These are phyloP conservation scores for Akanthomyces uredinophilus DNA, from an alignment of 2,329 filamentous ascomycete species.

Conservation along the genomic window DNA sequence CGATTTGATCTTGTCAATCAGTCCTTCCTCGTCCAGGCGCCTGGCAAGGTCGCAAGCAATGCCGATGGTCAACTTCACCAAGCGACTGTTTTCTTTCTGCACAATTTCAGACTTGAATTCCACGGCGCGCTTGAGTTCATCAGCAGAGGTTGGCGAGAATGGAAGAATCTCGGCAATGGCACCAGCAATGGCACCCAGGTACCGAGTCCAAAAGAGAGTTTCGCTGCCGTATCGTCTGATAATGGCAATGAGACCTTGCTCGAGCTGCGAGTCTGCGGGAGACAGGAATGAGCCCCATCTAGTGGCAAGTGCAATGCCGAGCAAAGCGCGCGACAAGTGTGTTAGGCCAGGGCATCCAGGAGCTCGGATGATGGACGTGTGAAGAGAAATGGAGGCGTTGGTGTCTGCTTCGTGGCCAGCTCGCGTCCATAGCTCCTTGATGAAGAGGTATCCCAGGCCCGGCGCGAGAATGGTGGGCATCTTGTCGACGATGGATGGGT, in stretches of 20 bases:
- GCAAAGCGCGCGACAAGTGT: conserved; percentile 64
- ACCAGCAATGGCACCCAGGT: conserved; percentile 44
- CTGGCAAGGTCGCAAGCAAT: conserved; percentile 26
- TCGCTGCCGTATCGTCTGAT: conserved; percentile 33
- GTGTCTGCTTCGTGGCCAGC: conserved; percentile 43
- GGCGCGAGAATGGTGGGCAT: conserved; percentile 39
- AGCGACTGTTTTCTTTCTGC: conserved; percentile 27
- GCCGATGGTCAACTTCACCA: conserved; percentile 32
- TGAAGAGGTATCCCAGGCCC: conserved; percentile 41
- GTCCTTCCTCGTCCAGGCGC: conserved; percentile 29
- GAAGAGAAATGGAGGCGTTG: conserved; percentile 65
- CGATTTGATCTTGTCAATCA: conserved; percentile 30
- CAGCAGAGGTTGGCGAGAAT: conserved; percentile 32
- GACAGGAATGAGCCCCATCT: conserved; percentile 64
- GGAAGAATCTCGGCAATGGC: conserved; percentile 40
- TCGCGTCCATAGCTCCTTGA: conserved; percentile 46
- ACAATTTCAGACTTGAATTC: conserved; percentile 28
- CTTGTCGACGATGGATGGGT: conserved; percentile 28
- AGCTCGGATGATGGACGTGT: conserved; percentile 63
- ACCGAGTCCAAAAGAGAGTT: conserved; percentile 48
- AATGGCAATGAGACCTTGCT: conserved; percentile 38
- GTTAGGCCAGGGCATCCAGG: conserved; percentile 67
- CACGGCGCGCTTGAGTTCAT: conserved; percentile 28
- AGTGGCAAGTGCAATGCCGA: conserved; percentile 67
- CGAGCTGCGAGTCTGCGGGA: conserved; percentile 41